Evolutionary conservation across 495 filamentous ascomycete species (phyloP).

Genomic region (Aspergillus ellipticus): DNA sequence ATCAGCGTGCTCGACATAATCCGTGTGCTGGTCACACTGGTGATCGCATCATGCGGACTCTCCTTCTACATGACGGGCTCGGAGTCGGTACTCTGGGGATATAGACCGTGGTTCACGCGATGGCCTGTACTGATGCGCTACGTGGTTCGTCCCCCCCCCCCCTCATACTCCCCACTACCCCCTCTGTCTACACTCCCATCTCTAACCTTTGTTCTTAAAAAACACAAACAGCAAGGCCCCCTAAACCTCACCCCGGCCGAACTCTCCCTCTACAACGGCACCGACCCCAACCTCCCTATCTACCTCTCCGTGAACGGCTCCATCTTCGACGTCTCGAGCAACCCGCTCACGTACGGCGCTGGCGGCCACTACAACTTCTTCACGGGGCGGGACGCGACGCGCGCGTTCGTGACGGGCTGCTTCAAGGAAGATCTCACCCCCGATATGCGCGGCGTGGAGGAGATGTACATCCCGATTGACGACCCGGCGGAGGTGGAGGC

Average conservation of each 20-base stretch:
- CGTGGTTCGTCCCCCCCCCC: slow-evolving; percentile 44
- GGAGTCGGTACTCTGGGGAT: slow-evolving; percentile 63
- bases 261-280: slow-evolving; percentile 75
- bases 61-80: slow-evolving; percentile 78
- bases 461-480: slow-evolving; percentile 78
- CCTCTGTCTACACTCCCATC: slow-evolving; percentile 1
- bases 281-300: slow-evolving; percentile 68
- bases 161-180: neutral
- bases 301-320: slow-evolving; percentile 90
- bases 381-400: slow-evolving; percentile 78
- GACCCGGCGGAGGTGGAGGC: slow-evolving; percentile 45
- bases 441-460: slow-evolving; percentile 82
- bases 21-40: slow-evolving; percentile 65
- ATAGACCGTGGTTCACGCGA: slow-evolving; percentile 66
- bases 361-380: slow-evolving; percentile 88
- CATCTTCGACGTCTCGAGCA: slow-evolving; percentile 87
- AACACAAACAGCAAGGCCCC: slow-evolving; percentile 51
- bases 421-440: slow-evolving; percentile 80
- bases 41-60: slow-evolving; percentile 64
- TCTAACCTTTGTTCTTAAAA: too few species aligned
- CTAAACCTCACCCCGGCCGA: slow-evolving; percentile 65
- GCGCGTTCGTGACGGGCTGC: slow-evolving; percentile 95
- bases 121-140: slow-evolving; percentile 58
- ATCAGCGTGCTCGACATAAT: slow-evolving; percentile 69
- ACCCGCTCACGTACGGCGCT: slow-evolving; percentile 76